Percentiles rank a stretch among this genome's conserved stretches.
Evolutionary conservation across 163 green algal genomes (phyloP).

Genomic region (Coccomyxa subellipsoidea): DNA sequence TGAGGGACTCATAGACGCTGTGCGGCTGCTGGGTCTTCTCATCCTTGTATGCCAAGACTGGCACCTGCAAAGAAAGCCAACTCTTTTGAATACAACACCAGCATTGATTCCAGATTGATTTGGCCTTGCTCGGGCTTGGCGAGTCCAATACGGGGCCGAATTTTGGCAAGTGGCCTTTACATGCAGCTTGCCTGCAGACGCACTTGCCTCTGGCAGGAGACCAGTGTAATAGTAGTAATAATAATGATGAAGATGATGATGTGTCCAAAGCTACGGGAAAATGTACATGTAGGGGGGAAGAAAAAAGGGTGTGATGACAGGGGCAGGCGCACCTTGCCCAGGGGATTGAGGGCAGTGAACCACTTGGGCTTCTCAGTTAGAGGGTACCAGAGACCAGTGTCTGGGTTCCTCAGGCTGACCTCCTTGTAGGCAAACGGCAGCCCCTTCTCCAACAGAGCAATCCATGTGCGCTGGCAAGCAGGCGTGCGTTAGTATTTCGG

Average conservation of each 20-base stretch:
- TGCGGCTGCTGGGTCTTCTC: conserved; percentile 9
- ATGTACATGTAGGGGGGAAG: no score
- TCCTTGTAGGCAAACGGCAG: conserved; percentile 28
- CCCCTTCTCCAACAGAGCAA: conserved; percentile 32
- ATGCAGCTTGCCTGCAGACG: no score
- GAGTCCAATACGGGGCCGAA: no score
- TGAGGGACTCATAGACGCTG: conserved; percentile 26
- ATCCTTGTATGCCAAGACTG: conserved; percentile 20
- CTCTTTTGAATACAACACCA: background rate
- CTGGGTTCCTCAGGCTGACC: conserved; percentile 31
- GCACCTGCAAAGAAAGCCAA: conserved; percentile 3
- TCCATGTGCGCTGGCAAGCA: conserved; percentile 20
- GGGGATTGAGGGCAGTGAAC: conserved; percentile 43
- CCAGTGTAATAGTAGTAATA: background rate
- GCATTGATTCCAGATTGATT: background rate
- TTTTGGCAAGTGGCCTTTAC: no score
- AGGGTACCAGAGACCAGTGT: conserved; percentile 25
- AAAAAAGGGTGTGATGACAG: no score
- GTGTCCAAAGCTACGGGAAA: background rate
- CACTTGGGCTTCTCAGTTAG: conserved; percentile 36
- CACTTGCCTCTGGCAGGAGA: no score
- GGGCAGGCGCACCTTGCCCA: conserved; percentile 12
- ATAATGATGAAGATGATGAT: background rate
- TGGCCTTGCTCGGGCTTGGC: no score
- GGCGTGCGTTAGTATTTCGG: background rate